Evolutionary conservation across 2,329 filamentous ascomycete genomes (phyloP), one percentile per base, ranked within the genome.

Genomic region (Graphium sp.): DNA sequence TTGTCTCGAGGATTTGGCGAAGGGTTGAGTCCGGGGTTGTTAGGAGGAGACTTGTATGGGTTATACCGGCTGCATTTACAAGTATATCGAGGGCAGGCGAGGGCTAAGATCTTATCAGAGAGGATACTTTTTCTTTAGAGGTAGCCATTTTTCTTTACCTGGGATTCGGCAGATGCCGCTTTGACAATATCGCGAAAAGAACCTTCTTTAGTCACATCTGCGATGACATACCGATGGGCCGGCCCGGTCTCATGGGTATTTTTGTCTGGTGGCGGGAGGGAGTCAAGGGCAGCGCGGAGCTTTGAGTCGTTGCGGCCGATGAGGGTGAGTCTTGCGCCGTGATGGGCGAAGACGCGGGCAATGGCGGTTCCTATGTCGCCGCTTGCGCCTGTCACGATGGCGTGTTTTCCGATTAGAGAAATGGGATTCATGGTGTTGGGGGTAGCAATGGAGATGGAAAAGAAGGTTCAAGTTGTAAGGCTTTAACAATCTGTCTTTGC

Each of bases 1-100:
- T 93, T 22, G 70, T 79, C 28, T 66, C 55, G 5, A 92, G 42
- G 6, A 83, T 57, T 2, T 55, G 39, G 2, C 67, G 54, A 14
- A 83, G 56, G 3, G 62, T 55, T 0, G 52, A 45, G 1, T 62
- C 44, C 0, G 49, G 41, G 2, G 66, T 70, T 7, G 60, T 55
- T 24, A 68, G 53, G n/a, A 89, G 60, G 1, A 82, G 55, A 0
- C 61, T 66, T 9, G 61, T 62, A 38, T 83, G 72, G 1, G 74
- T 61, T 14, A 84, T 58, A 7, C 83, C 84, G 0, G 83, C 83
- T 16, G 79, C 78, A 44, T 92, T 91, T 37, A 92, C 63, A 2
- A 92, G 63, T 18, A 87, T 56, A 41, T 69, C 60, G 7, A 57
- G 38, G 7, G 45, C 41, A 1, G 22, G 32, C 19, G 28, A 34